Percentiles rank a stretch among this genome's conserved stretches.
phyloP scores from a whole-genome alignment of 1,284 basidiomycete species.

The Trichosporon faecale region DNA sequence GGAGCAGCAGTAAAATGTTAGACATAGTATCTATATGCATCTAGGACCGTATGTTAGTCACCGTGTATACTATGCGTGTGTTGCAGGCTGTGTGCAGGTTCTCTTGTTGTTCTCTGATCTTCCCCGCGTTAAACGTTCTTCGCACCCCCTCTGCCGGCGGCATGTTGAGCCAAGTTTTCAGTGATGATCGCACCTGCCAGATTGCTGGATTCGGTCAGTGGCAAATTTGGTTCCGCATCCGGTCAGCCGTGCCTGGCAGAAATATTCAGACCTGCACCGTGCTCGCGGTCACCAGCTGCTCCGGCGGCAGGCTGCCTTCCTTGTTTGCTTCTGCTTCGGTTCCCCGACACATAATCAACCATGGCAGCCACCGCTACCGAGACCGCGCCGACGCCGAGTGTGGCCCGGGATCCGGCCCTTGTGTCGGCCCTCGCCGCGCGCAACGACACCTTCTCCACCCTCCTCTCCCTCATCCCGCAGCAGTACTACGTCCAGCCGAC shows the following conservation, averaged over 20 bases:
- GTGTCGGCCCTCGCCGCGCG: constrained; percentile 67
- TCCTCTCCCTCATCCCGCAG: constrained; percentile 78
- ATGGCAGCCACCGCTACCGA: constrained; percentile 16
- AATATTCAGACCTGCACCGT: constrained; percentile 7
- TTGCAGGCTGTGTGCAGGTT: neutral
- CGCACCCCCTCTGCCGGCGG: neutral
- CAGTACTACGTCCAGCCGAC: constrained; percentile 78
- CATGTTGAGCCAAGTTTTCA: neutral
- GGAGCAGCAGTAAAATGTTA: constrained; percentile 7
- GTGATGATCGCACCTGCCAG: neutral
- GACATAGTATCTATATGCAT: constrained; percentile 8
- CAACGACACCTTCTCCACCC: constrained; percentile 75
- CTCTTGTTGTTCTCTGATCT: neutral
- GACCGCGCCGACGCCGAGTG: neutral
- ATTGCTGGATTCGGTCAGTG: neutral
- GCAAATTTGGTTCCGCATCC: constrained; percentile 2
- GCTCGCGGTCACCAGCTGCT: neutral
- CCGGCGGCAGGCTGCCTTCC: neutral
- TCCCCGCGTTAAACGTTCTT: neutral
- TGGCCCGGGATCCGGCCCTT: constrained; percentile 18
- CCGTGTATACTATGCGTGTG: neutral
- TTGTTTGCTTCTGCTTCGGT: neutral
- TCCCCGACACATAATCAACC: neutral
- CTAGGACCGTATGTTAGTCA: constrained; percentile 5
- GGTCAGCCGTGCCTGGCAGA: constrained; percentile 3